Conservation (phyloP, 108 stramenopile species). For the Chaetoceros muelleri region DNA sequence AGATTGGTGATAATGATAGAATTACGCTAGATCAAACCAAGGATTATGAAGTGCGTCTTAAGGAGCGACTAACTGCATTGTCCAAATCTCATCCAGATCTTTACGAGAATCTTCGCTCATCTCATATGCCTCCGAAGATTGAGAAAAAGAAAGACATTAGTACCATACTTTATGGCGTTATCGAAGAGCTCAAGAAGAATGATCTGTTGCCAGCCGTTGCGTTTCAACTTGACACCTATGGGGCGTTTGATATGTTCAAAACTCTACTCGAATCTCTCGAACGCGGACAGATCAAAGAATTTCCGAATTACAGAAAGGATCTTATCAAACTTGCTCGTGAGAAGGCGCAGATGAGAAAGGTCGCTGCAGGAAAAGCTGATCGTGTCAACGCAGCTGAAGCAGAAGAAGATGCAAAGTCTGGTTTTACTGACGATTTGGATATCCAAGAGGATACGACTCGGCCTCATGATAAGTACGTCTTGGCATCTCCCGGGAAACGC, state of each 20-base stretch:
- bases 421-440: constrained; percentile 72
- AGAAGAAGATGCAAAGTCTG: constrained; percentile 88
- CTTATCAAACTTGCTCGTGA: constrained; percentile 79
- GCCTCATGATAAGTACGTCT: constrained; percentile 95
- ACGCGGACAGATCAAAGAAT: constrained; percentile 80
- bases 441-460: constrained; percentile 89
- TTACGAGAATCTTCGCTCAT: constrained; percentile 65
- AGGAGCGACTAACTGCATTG: constrained; percentile 67
- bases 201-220: constrained; percentile 92
- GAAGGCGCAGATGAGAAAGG: constrained; percentile 82
- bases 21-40: constrained; percentile 94
- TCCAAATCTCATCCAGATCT: constrained; percentile 73
- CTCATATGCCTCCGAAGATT: constrained; percentile 73
- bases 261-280: constrained; percentile 82
- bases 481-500: constrained; percentile 83
- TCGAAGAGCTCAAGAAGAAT: constrained; percentile 68
- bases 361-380: constrained; percentile 81
- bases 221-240: constrained; percentile 97
- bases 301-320: constrained; percentile 89
- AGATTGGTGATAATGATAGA: constrained; percentile 72
- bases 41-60: constrained; percentile 92
- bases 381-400: constrained; percentile 85
- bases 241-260: constrained; percentile 95
- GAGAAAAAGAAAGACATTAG: constrained; percentile 71
- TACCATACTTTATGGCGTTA: constrained; percentile 71